Base-by-base conservation (phyloP, 352 stramenopile species). In the Phytophthora colocasiae region DNA sequence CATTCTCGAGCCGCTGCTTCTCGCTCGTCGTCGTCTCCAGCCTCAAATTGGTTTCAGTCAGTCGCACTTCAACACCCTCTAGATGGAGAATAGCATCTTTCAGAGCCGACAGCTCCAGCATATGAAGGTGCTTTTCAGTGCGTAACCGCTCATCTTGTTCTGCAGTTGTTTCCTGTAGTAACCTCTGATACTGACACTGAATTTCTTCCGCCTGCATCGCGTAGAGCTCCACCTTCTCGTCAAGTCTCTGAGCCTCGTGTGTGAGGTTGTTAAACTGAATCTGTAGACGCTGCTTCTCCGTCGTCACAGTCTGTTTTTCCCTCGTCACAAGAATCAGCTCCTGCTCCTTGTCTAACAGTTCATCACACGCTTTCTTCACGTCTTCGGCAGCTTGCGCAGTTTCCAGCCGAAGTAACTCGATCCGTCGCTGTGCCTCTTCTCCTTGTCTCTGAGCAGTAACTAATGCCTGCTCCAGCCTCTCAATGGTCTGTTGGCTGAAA, bases 351-450 rank as follows among this genome's bases (percentile, higher is more conserved):
- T 65, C 75, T 0, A 79, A 44, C 15, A 85, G 38, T 15, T 71
- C 48, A 34, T 89, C 77, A 22, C 50, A 46, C 6, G 67, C 57
- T 44, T 62, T 77, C 6, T 57, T 67, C 14, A 70, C 48, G 8
- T 87, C 78, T 1, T 86, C 81, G 2, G 63, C 34, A 15, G 59
- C 53, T 54, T 91, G 81, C 3, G 62, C 51, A 3, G 68, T 68
- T 44, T 91, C 81, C 3, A 91, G 61, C 39, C 77, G 77, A 31
- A 91, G 63, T 36, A 92, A 48, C 8, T 81, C 70, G 5, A 87
- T 75, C 4, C 80, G 80, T 1, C 84, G 80, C 32, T 83, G 66
- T 6, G 66, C 41, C 10, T 91, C 80, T n/a, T 91, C 84, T 14
- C 66, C 63, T 41, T 88, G 78, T 0, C 73, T 72, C 48, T 81